phyloP scores from a whole-genome alignment of 2,329 filamentous ascomycete species.

The Fusarium clavum region DNA sequence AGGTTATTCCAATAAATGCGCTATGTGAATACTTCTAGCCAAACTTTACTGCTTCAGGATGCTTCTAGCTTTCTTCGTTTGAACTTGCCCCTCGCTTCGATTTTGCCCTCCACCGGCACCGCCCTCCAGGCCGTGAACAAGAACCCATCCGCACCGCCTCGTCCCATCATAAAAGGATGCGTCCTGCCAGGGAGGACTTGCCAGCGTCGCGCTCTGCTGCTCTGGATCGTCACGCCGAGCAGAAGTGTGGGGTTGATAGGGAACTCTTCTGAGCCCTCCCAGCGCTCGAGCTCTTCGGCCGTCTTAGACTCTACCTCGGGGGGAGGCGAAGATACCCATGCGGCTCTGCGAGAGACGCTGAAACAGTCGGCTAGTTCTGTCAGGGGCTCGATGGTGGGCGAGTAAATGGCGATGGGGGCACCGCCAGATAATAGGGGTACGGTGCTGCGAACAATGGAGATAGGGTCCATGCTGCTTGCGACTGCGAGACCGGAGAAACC shows the following conservation, averaged over 20 bases:
- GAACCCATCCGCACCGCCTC: constrained; percentile 90
- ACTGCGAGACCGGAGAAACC: constrained; percentile 87
- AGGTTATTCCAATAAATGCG: background rate
- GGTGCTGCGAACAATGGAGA: constrained; percentile 77
- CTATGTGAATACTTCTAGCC: constrained; percentile 5
- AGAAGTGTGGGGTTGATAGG: constrained; percentile 88
- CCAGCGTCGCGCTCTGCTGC: constrained; percentile 81
- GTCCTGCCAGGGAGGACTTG: constrained; percentile 93
- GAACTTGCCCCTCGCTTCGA: constrained; percentile 84
- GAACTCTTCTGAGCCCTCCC: constrained; percentile 78
- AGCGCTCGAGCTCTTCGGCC: constrained; percentile 63
- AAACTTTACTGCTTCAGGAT: constrained; percentile 18
- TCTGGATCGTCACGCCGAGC: constrained; percentile 83
- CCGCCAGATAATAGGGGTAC: constrained; percentile 87
- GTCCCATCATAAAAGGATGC: constrained; percentile 92
- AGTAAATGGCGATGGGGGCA: constrained; percentile 87
- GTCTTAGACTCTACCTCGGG: constrained; percentile 58
- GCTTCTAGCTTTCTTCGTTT: constrained; percentile 73
- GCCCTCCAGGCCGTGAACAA: constrained; percentile 87
- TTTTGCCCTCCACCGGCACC: constrained; percentile 79
- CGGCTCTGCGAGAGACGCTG: constrained; percentile 80
- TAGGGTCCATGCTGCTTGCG: constrained; percentile 83
- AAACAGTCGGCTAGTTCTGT: constrained; percentile 84
- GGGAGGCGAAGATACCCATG: constrained; percentile 72
- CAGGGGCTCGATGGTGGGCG: constrained; percentile 82